Base-by-base conservation (phyloP, 2,329 filamentous ascomycete species). In the Colletotrichum salicis region DNA sequence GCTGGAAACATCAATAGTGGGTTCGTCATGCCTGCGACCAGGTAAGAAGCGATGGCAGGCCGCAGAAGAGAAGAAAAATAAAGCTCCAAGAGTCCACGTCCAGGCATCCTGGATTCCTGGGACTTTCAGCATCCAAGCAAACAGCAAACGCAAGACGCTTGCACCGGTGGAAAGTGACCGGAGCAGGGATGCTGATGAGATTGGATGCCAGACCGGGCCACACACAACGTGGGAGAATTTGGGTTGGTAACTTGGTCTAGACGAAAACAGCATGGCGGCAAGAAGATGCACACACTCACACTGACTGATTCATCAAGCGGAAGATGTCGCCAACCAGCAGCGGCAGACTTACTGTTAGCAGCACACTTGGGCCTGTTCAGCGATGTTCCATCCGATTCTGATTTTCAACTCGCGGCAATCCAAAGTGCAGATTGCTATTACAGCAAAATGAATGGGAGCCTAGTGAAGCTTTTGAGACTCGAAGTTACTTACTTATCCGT, bases 181-280 rank as follows among this genome's bases (percentile, higher is more conserved):
- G 45, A 55, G 60, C 66, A 70, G 60, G 70, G 70, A 61, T 72
- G 33, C 60, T 59, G 37, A 56, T 70, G 65, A 70, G 70, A 72
- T 54, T 56, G 60, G 58, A 63, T 71, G 64, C 64, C 58, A 64
- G 64, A 24, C 58, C 58, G 19, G 19, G 19, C 19, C 41, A 48
- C 35, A 60, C 70, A 55, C 70, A 63, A 54, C 29, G 15, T 37
- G 15, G 41, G 37, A 60, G 70, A 72, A 64, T 64, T 56, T 55
- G 65, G 54, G 58, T 59, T 71, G 64, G 24, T 27, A 27, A 27
- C 24, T 27, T 27, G 24, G 69, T 56, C 70, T 64, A 64, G 70
- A 70, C 70, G 65, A 64, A 72, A 51, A 66, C 70, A 69, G 70
- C 65, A 64, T 64, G 62, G 51, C 48, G 33, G 58, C 59, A 48